These are phyloP conservation scores for Chaetomiaceae sp. DNA, from an alignment of 2,329 filamentous ascomycete genomes.

Conservation along the genomic window DNA sequence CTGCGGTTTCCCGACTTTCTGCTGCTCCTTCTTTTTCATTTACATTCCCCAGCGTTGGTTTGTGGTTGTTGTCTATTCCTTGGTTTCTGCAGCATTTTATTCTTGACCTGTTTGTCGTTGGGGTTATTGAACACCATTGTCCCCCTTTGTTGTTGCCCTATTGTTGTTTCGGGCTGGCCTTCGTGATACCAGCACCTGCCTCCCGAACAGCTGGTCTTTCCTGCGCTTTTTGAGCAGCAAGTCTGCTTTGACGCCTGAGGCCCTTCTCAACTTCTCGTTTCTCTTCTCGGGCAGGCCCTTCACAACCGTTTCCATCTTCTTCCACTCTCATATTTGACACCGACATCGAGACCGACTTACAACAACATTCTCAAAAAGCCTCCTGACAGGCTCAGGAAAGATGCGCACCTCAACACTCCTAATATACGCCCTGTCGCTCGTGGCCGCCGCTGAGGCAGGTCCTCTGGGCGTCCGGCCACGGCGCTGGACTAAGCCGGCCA, in stretches of 20 bases:
- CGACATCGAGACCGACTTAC: background rate
- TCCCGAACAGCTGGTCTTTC: background rate
- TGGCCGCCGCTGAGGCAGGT: conserved; percentile 26
- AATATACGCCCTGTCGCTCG: conserved; percentile 15
- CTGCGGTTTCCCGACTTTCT: background rate
- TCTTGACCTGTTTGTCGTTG: background rate
- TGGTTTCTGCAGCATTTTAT: background rate
- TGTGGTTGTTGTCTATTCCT: background rate
- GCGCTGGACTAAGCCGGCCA: background rate
- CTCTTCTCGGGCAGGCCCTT: conserved; percentile 10
- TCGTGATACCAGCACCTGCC: conserved; percentile 1
- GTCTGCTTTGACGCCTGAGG: background rate
- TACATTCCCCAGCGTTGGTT: too few relatives aligned
- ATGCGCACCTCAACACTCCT: conserved; percentile 22
- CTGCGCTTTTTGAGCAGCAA: background rate
- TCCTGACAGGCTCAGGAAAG: conserved; percentile 6
- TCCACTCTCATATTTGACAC: background rate
- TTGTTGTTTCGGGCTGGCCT: background rate
- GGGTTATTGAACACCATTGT: background rate
- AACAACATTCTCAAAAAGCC: background rate
- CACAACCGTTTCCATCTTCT: background rate
- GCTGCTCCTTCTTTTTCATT: background rate
- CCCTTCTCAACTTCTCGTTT: background rate
- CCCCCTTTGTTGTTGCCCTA: background rate
- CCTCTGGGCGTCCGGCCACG: conserved; percentile 22